phyloP scores from a whole-genome alignment of 208 protist genomes.

The Porcisia deanei region DNA sequence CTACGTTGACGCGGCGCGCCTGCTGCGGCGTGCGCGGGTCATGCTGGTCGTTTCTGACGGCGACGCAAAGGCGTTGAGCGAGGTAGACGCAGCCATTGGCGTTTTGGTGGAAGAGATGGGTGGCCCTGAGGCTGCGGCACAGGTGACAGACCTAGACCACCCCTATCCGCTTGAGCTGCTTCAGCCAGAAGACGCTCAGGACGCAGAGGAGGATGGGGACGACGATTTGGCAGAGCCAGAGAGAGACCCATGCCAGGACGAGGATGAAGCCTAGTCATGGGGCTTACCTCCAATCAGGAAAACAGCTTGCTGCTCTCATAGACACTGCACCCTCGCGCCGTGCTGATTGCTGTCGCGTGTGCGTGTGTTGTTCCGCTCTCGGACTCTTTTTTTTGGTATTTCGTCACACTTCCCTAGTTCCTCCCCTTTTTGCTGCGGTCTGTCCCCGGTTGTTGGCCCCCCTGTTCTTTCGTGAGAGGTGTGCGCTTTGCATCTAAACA shows the following conservation, averaged over 20 bases:
- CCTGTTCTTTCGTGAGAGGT: not conserved
- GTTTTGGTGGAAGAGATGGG: slow-evolving; percentile 90
- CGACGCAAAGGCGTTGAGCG: slow-evolving; percentile 54
- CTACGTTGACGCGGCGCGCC: slow-evolving; percentile 73
- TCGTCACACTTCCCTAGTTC: not conserved
- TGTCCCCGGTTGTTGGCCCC: not conserved
- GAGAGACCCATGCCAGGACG: slow-evolving; percentile 68
- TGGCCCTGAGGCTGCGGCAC: slow-evolving; percentile 64
- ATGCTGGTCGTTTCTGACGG: slow-evolving; percentile 76
- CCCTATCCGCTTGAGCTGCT: slow-evolving; percentile 86
- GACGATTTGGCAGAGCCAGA: slow-evolving; percentile 68
- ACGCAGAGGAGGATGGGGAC: slow-evolving; percentile 34
- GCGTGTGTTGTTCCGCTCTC: not conserved
- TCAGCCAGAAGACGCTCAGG: slow-evolving; percentile 54
- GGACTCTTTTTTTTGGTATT: not conserved
- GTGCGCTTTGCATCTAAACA: slow-evolving; percentile 6
- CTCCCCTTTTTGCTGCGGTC: not conserved
- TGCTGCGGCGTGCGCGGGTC: slow-evolving; percentile 80
- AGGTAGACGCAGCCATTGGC: slow-evolving; percentile 80
- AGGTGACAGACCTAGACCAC: slow-evolving; percentile 79
- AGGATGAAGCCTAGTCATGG: slow-evolving; percentile 44
- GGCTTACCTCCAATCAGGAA: not conserved
- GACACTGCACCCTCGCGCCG: not conserved
- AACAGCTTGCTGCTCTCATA: not conserved
- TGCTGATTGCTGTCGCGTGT: not conserved